These are phyloP conservation scores for Pistacia vera DNA, from an alignment of 345 rosid genomes.

Conservation along the genomic window DNA sequence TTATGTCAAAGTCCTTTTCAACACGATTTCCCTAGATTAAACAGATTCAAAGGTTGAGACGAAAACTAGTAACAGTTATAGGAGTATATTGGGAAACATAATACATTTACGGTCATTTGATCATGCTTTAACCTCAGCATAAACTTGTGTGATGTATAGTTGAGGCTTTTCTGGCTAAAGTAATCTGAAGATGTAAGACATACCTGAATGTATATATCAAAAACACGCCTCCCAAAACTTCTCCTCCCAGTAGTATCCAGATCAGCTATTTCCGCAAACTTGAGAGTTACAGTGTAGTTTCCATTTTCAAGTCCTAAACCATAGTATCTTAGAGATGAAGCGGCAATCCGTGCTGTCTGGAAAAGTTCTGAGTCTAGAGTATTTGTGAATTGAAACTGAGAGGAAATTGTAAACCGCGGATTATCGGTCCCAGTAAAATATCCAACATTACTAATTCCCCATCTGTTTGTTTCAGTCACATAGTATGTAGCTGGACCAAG, in stretches of 20 bases:
- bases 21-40: conserved; percentile 44
- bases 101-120: not conserved
- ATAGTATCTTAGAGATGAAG: conserved; percentile 69
- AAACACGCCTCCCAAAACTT: conserved; percentile 51
- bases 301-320: conserved; percentile 85
- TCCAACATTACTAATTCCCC: conserved; percentile 56
- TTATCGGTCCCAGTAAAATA: conserved; percentile 30
- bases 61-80: not conserved
- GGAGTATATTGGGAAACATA: not conserved
- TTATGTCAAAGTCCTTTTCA: conserved; percentile 50
- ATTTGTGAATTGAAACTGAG: conserved; percentile 36
- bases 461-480: conserved; percentile 42
- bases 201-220: conserved; percentile 60
- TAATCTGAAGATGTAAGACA: not conserved
- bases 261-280: conserved; percentile 46
- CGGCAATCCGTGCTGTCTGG: conserved; percentile 63
- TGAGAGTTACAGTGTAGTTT: conserved; percentile 53
- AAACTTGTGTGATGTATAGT: no score
- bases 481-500: conserved; percentile 37
- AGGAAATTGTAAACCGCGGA: conserved; percentile 27
- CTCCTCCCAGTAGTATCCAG: conserved; percentile 29
- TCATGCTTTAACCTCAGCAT: not conserved
- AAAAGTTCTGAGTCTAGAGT: conserved; percentile 39
- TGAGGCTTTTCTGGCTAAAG: no score
- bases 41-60: not conserved